Evolutionary conservation across 2,329 filamentous ascomycete genomes (phyloP).

Genomic region (Venturiaceae sp.): DNA sequence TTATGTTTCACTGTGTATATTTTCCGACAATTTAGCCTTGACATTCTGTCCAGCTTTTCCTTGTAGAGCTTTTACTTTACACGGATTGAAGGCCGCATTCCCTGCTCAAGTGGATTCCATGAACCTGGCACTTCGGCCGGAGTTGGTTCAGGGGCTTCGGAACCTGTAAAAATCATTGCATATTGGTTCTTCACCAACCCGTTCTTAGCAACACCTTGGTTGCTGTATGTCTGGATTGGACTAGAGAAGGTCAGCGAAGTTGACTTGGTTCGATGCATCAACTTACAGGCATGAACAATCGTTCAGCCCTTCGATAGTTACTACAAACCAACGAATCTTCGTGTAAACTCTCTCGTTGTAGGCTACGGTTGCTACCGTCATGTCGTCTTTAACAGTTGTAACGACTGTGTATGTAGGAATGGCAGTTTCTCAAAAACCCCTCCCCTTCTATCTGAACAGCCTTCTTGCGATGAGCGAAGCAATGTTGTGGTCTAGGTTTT

Average conservation of each 20-base stretch:
- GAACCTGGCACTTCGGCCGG: conserved; percentile 1
- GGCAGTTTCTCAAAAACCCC: too few relatives aligned
- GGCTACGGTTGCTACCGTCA: too few relatives aligned
- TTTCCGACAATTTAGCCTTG: conserved; percentile 17
- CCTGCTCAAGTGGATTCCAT: conserved; percentile 7
- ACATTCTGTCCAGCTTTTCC: conserved; percentile 12
- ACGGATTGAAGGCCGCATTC: conserved; percentile 12
- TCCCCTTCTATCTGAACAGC: too few relatives aligned
- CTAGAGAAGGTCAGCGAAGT: too few relatives aligned
- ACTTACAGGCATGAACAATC: too few relatives aligned
- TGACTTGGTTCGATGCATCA: too few relatives aligned
- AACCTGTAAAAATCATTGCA: conserved; percentile 15
- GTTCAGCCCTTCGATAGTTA: neutral
- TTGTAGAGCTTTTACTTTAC: conserved; percentile 5
- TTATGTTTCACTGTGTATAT: conserved; percentile 19
- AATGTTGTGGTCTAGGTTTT: too few relatives aligned
- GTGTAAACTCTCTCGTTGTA: neutral
- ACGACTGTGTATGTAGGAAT: too few relatives aligned
- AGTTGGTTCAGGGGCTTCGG: neutral
- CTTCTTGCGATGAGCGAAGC: too few relatives aligned
- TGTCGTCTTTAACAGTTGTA: too few relatives aligned
- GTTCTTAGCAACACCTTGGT: conserved; percentile 12
- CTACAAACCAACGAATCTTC: neutral
- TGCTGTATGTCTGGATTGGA: conserved; percentile 16
- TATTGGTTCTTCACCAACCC: conserved; percentile 14